Percentiles rank a stretch among this genome's conserved stretches.
Evolutionary conservation across 1,284 basidiomycete species (phyloP).

Genomic region (Lentinula novae-zelandiae): DNA sequence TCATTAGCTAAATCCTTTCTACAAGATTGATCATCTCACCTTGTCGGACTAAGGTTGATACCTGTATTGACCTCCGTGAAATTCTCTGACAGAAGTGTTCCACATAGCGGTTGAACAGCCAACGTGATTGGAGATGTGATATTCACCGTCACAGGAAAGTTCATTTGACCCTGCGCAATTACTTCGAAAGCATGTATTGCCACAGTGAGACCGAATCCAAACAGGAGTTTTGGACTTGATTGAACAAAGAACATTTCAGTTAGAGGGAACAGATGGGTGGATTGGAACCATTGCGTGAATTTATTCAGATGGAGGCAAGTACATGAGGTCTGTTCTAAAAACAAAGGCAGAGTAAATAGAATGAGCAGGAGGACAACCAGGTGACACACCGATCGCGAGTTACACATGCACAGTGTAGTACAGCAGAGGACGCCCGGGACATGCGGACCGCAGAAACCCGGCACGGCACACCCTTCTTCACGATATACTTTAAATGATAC

Average conservation of each 20-base stretch:
- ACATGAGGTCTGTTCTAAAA: not conserved
- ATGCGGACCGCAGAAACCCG: not conserved
- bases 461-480: too few species aligned
- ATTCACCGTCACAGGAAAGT: conserved; percentile 22
- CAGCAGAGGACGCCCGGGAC: not conserved
- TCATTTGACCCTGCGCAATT: not conserved
- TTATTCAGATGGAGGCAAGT: not conserved
- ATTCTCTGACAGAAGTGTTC: conserved; percentile 19
- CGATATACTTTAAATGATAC: too few species aligned
- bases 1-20: not conserved
- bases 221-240: not conserved
- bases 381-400: not conserved
- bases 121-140: conserved; percentile 21
- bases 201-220: not conserved
- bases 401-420: too few species aligned
- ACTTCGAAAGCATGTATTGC: not conserved
- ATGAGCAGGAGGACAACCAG: not conserved
- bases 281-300: not conserved
- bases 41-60: conserved; percentile 18
- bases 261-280: not conserved
- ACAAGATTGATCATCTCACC: not conserved
- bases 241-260: not conserved
- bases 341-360: not conserved
- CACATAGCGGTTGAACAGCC: conserved; percentile 22
- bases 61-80: conserved; percentile 25